Conservation (phyloP, 495 filamentous ascomycete genomes). For the Xylaria scruposa region DNA sequence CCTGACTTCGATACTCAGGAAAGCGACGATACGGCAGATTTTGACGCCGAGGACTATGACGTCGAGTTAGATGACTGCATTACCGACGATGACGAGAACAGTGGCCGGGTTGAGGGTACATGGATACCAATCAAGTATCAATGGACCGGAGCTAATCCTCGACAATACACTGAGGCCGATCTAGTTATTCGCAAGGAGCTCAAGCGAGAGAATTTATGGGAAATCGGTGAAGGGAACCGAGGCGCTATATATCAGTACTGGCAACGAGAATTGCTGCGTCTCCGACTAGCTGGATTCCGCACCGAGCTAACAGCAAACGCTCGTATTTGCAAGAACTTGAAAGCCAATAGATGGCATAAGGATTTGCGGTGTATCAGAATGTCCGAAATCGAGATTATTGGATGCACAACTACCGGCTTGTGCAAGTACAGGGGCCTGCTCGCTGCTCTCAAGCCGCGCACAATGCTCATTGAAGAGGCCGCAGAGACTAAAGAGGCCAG, state of each 20-base stretch:
- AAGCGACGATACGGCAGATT: conserved; percentile 32
- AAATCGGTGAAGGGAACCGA: conserved; percentile 39
- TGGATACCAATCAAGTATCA: conserved; percentile 41
- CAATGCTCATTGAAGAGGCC: conserved; percentile 64
- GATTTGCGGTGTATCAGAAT: conserved; percentile 41
- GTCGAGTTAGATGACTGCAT: conserved; percentile 46
- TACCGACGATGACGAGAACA: conserved; percentile 49
- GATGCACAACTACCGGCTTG: conserved; percentile 73
- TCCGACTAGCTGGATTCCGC: conserved; percentile 34
- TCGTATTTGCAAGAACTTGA: conserved; percentile 42
- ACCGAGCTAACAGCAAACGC: conserved; percentile 37
- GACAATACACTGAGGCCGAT: conserved; percentile 26
- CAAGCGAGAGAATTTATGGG: conserved; percentile 42
- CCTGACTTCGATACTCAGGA: conserved; percentile 46
- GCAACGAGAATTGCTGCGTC: conserved; percentile 42
- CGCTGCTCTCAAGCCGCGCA: conserved; percentile 68
- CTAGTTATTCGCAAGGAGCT: conserved; percentile 33
- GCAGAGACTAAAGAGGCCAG: conserved; percentile 63
- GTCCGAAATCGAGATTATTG: conserved; percentile 49
- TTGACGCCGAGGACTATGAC: conserved; percentile 41
- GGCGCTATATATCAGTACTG: conserved; percentile 51
- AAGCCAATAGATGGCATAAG: conserved; percentile 40
- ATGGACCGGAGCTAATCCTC: conserved; percentile 46
- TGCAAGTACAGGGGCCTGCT: conserved; percentile 84
- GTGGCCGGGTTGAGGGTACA: conserved; percentile 42